Evolutionary conservation across 1,284 basidiomycete species (phyloP).

Genomic region (Retiboletus flavoniger): DNA sequence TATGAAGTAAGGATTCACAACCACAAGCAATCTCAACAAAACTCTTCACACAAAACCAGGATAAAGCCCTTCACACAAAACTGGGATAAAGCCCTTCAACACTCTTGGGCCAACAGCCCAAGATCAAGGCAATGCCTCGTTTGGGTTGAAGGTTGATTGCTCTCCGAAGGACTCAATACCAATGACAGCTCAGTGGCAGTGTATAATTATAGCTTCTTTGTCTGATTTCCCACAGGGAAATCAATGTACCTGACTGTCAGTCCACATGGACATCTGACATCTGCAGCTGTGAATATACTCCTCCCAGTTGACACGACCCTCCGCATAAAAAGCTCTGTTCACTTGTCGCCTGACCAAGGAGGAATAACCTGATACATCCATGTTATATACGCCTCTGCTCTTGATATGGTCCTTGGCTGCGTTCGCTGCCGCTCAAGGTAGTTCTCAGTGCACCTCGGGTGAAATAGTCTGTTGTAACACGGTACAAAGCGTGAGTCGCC

Average conservation of each 20-base stretch:
- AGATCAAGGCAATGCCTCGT: too few relatives aligned
- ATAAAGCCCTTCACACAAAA: too few relatives aligned
- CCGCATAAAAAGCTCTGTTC: conserved; percentile 3
- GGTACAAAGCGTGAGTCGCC: conserved; percentile 11
- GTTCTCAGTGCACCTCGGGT: conserved; percentile 8
- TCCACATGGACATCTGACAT: neutral
- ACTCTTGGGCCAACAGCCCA: too few relatives aligned
- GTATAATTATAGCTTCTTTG: neutral
- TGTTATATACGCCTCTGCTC: conserved; percentile 8
- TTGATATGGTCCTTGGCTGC: conserved; percentile 4
- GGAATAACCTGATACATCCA: conserved; percentile 1
- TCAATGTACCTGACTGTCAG: too few relatives aligned
- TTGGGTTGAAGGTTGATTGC: too few relatives aligned
- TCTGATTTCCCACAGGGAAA: neutral
- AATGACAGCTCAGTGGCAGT: neutral
- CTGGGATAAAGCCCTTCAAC: too few relatives aligned
- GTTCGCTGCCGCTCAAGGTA: conserved; percentile 6
- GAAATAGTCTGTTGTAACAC: conserved; percentile 13
- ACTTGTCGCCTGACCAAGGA: neutral
- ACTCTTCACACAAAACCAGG: too few relatives aligned
- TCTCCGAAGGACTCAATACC: too few relatives aligned
- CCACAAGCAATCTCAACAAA: too few relatives aligned
- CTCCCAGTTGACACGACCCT: neutral
- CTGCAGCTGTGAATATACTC: neutral
- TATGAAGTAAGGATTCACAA: too few relatives aligned